phyloP scores from a whole-genome alignment of 768 basidiomycete species.

The Dentipellis fragilis region DNA sequence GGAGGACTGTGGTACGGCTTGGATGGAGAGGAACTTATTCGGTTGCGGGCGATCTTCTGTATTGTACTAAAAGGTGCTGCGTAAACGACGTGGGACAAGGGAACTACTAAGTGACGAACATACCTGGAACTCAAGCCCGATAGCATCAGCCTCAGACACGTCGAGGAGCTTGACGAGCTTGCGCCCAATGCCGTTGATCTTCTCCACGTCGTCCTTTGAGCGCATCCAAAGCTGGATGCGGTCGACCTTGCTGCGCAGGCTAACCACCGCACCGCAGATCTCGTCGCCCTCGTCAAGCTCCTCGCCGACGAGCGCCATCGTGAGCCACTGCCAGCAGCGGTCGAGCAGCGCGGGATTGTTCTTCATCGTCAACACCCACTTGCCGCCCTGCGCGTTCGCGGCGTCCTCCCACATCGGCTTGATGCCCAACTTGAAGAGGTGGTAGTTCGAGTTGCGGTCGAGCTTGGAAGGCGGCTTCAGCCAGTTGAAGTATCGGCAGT shows the following conservation, averaged over 20 bases:
- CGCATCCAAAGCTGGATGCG: constrained; percentile 90
- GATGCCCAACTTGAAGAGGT: constrained; percentile 90
- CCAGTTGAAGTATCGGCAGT: constrained; percentile 92
- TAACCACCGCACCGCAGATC: constrained; percentile 83
- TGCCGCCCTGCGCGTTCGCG: constrained; percentile 85
- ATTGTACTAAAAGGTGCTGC: constrained; percentile 46
- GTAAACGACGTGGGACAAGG: not conserved
- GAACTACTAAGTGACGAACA: constrained; percentile 14
- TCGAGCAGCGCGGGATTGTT: constrained; percentile 71
- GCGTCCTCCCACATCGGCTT: constrained; percentile 98
- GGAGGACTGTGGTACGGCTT: constrained; percentile 53
- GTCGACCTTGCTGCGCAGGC: constrained; percentile 77
- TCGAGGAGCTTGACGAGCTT: constrained; percentile 76
- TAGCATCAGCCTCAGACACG: constrained; percentile 72
- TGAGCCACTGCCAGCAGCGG: constrained; percentile 82
- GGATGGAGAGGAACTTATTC: constrained; percentile 77
- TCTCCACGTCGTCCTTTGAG: constrained; percentile 76
- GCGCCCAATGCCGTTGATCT: constrained; percentile 76
- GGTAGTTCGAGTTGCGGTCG: constrained; percentile 87
- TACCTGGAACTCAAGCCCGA: constrained; percentile 89
- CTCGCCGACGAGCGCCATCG: constrained; percentile 87
- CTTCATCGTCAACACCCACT: constrained; percentile 94
- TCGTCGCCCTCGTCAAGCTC: constrained; percentile 58
- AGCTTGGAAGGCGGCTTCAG: constrained; percentile 84
- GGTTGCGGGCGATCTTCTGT: constrained; percentile 77